These are phyloP conservation scores for Xylaria sp. DNA, from an alignment of 2,329 filamentous ascomycete genomes.

Conservation along the genomic window DNA sequence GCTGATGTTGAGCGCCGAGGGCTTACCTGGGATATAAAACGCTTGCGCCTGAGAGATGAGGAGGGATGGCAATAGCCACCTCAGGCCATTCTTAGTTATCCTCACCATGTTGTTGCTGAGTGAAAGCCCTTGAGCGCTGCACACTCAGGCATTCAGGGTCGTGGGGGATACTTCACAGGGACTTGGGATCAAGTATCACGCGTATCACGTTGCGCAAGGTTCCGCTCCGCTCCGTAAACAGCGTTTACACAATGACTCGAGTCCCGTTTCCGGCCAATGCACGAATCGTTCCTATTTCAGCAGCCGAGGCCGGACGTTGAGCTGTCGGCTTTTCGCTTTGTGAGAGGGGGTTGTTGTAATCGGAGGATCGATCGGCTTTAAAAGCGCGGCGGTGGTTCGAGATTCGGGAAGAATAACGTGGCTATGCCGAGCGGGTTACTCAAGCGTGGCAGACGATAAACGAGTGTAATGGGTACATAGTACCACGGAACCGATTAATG, in stretches of 20 bases:
- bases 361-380: neutral
- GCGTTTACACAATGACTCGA: no score
- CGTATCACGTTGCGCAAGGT: conserved; percentile 8
- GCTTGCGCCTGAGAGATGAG: conserved; percentile 66
- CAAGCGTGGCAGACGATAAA: conserved; percentile 47
- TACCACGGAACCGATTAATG: conserved; percentile 50
- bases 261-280: neutral
- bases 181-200: neutral
- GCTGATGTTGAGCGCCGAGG: conserved; percentile 3
- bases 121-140: neutral
- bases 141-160: conserved; percentile 7
- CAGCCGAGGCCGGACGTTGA: neutral
- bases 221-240: neutral
- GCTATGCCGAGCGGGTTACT: conserved; percentile 30
- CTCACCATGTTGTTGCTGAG: conserved; percentile 42
- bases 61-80: conserved; percentile 61
- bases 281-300: neutral
- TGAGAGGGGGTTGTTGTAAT: neutral
- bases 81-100: conserved; percentile 45
- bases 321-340: neutral
- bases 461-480: conserved; percentile 67
- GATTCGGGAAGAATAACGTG: conserved; percentile 20
- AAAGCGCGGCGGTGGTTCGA: conserved; percentile 17
- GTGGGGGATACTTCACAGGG: neutral
- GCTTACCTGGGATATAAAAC: conserved; percentile 86